Base-by-base conservation (phyloP, 495 filamentous ascomycete species). In the Cryomyces antarcticus region DNA sequence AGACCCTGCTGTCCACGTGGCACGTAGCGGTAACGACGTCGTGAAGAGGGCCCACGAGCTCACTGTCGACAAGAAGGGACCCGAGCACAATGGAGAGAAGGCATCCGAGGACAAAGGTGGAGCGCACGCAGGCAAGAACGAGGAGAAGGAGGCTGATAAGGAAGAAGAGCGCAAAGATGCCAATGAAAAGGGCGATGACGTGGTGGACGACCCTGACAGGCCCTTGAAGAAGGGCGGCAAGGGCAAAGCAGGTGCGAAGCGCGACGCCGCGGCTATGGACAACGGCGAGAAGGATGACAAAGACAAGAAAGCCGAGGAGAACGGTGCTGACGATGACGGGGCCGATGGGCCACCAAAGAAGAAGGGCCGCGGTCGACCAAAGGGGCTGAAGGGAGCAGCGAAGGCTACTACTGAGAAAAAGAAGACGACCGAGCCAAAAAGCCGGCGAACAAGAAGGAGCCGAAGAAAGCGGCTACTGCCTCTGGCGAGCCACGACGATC, bases 11-110 rank as follows among this genome's bases (percentile, higher is more conserved):
- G 70, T 77, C 11, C 66, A 66, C 47, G 52, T 75, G 45, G 58
- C 57, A 43, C 63, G 73, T 13, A 50, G 62, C 5, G 73, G 75
- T 30, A 75, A 79, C 52, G 74, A 78, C 54, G 75, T 75, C 34
- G 74, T 76, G 31, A 78, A 78, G 55, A 58, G 60, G 41, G 65
- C 69, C 17, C 64, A 59, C 46, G 73, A 76, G 53, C 55, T 74
- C 28, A 60, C 56, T 38, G 42, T 55, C 28, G 51, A 57, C 17
- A 43, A 57, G 11, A 49, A 49, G 24, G 52, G 45, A 12, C 42
- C 42, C n/a, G 46, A 53, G n/a, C 49, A 46, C 13, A 45, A 31
- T 10, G 43, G 33, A 38, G 48, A 49, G 48, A 41, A 41, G 31
- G 49, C 49, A 4, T 37, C 37, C 17, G 54, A 51, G 30, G 34